A percentile compares a stretch with the other conserved stretches of the same genome.
phyloP scores from a whole-genome alignment of 176 grass and related monocot genomes.

The Areca catechu region DNA sequence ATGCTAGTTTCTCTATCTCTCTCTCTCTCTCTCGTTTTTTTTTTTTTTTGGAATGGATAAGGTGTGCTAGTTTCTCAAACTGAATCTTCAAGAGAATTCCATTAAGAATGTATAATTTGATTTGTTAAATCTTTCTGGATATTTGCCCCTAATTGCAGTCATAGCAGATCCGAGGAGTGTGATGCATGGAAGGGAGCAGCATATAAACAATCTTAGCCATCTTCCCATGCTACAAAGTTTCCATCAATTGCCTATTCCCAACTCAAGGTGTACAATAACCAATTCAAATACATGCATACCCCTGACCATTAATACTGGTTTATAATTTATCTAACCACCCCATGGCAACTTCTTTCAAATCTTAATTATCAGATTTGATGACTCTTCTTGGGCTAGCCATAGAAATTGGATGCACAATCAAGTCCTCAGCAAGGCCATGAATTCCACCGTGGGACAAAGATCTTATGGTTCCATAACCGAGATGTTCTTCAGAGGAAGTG shows the following conservation, averaged over 20 bases:
- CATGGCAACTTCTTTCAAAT: background rate
- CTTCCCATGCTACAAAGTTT: constrained; percentile 1
- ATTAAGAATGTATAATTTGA: too few species aligned
- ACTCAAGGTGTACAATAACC: background rate
- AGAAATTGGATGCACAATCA: constrained; percentile 10
- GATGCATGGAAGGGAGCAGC: constrained; percentile 2
- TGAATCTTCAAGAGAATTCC: too few species aligned
- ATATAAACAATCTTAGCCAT: constrained; percentile 2
- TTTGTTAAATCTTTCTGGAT: too few species aligned
- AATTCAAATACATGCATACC: background rate
- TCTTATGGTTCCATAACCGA: too few species aligned
- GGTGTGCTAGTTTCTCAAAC: constrained; percentile 14
- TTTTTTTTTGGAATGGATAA: background rate
- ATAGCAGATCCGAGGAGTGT: background rate
- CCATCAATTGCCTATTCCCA: background rate
- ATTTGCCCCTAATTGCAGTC: background rate
- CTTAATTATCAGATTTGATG: constrained; percentile 5
- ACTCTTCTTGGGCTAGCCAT: background rate
- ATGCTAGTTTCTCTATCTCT: background rate
- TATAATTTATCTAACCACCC: background rate
- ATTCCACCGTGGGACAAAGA: background rate
- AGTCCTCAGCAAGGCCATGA: background rate
- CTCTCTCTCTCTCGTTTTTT: too few species aligned
- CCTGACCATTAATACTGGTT: too few species aligned
- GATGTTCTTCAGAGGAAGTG: background rate